These are phyloP conservation scores for Hypholoma sublateritium DNA, from an alignment of 768 basidiomycete species.

Conservation along the genomic window DNA sequence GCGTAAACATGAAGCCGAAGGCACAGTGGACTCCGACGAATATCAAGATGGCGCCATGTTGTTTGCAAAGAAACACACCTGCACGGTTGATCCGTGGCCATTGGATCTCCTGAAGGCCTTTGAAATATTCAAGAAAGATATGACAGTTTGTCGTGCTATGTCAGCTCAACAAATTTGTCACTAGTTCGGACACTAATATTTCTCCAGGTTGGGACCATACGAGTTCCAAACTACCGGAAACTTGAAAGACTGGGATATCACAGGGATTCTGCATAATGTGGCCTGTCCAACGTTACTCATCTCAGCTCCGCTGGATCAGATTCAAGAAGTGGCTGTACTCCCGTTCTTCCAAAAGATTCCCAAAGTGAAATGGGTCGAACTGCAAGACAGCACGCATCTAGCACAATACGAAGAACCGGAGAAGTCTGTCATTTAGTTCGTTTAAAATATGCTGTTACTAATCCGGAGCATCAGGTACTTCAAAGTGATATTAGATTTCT, in stretches of 20 bases:
- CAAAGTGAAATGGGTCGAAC: conserved; percentile 34
- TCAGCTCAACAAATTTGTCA: conserved; percentile 14
- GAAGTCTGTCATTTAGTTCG: conserved; percentile 9
- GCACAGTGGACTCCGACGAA: conserved; percentile 21
- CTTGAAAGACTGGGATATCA: conserved; percentile 21
- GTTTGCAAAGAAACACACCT: conserved; percentile 33
- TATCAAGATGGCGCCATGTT: conserved; percentile 28
- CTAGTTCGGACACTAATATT: background rate
- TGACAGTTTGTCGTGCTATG: conserved; percentile 32
- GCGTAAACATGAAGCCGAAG: conserved; percentile 26
- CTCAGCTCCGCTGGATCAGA: conserved; percentile 13
- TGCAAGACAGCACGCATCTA: conserved; percentile 28
- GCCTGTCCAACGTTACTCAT: conserved; percentile 21
- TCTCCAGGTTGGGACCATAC: conserved; percentile 33
- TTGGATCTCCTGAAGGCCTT: conserved; percentile 29
- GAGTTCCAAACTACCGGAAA: conserved; percentile 29
- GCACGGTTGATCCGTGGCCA: conserved; percentile 31
- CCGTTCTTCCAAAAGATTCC: conserved; percentile 25
- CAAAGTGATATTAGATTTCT: conserved; percentile 12
- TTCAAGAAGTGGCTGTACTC: conserved; percentile 18
- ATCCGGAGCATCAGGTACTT: conserved; percentile 15
- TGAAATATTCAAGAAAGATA: conserved; percentile 22
- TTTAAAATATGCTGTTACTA: background rate
- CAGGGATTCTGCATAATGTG: conserved; percentile 22
- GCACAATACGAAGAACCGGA: conserved; percentile 23